Evolutionary conservation across 305 asterid species (phyloP).

Genomic region (Andrographis paniculata): DNA sequence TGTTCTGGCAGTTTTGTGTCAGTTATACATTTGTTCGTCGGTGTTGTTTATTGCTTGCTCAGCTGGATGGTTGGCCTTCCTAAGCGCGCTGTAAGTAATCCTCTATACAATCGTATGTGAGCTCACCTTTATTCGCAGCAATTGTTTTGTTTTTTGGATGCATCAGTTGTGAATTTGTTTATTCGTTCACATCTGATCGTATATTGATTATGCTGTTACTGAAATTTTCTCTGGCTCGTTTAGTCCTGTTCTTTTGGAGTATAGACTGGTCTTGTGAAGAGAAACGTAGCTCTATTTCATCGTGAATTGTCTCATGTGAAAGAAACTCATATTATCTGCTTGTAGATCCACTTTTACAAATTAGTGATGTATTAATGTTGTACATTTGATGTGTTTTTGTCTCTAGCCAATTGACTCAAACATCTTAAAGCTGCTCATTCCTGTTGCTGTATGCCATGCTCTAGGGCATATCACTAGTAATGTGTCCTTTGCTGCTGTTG

Average conservation of each 20-base stretch:
- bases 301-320: neutral
- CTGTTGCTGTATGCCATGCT: constrained; percentile 90
- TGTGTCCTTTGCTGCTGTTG: constrained; percentile 95
- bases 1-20: constrained; percentile 67
- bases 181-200: no score
- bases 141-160: neutral
- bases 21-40: constrained; percentile 81
- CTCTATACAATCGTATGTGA: no score
- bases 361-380: no score
- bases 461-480: constrained; percentile 93
- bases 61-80: constrained; percentile 96
- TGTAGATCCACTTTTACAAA: no score
- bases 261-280: neutral
- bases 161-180: no score
- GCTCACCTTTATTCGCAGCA: neutral
- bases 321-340: neutral
- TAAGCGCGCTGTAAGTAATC: constrained; percentile 85
- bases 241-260: no score
- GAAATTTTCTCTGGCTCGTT: no score
- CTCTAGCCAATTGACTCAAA: constrained; percentile 76
- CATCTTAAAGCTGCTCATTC: constrained; percentile 84
- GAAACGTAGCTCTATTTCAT: neutral
- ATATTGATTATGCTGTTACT: no score
- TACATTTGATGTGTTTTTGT: constrained; percentile 16
- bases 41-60: constrained; percentile 68